A percentile compares a stretch with the other conserved stretches of the same genome.
phyloP scores from a whole-genome alignment of 2,329 filamentous ascomycete genomes.

The Chrysosphaeria jannelii region DNA sequence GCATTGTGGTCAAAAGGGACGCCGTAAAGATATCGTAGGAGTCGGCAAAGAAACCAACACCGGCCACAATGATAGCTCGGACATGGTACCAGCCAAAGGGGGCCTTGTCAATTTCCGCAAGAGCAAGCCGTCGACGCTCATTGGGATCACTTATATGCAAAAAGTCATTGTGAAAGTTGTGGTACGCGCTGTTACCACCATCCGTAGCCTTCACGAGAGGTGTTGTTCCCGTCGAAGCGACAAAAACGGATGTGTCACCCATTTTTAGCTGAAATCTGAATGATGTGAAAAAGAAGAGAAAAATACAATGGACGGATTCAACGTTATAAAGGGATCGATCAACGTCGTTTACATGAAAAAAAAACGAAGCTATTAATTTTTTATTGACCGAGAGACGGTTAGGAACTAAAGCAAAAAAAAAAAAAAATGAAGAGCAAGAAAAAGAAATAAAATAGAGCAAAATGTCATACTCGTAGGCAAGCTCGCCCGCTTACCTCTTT shows the following conservation, averaged over 20 bases:
- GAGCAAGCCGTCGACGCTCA: constrained; percentile 47
- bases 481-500: too few relatives aligned
- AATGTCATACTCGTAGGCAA: too few relatives aligned
- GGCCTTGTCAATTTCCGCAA: constrained; percentile 57
- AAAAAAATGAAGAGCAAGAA: constrained; percentile 1
- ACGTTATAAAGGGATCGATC: too few relatives aligned
- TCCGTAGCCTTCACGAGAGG: constrained; percentile 15
- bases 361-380: too few relatives aligned
- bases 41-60: constrained; percentile 72
- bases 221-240: background rate
- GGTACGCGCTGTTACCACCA: constrained; percentile 39
- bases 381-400: too few relatives aligned
- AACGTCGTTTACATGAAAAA: too few relatives aligned
- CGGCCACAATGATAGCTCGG: constrained; percentile 44
- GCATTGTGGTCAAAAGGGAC: constrained; percentile 41
- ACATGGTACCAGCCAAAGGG: constrained; percentile 68
- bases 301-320: too few relatives aligned
- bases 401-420: constrained; percentile 1
- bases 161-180: constrained; percentile 32
- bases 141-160: constrained; percentile 35
- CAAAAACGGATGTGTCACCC: too few relatives aligned
- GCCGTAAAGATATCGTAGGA: constrained; percentile 53
- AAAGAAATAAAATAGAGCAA: background rate
- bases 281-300: too few relatives aligned
- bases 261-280: too few relatives aligned